phyloP scores from a whole-genome alignment of 768 basidiomycete genomes.

The Boletellus sp. region DNA sequence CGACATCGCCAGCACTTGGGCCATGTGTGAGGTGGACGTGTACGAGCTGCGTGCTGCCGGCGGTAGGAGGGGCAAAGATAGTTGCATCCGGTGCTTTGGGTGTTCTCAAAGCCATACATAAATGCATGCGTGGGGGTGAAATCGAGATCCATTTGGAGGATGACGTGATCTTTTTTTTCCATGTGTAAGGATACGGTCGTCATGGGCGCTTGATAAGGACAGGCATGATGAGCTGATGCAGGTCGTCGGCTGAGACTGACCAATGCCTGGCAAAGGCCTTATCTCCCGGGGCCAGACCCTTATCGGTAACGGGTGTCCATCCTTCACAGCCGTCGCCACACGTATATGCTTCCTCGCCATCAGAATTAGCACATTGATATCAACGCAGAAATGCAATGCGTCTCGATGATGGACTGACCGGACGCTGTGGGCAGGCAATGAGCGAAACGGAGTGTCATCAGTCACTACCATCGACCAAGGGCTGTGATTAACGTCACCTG shows the following conservation, averaged over 20 bases:
- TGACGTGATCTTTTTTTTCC: neutral
- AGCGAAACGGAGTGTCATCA: too few relatives aligned
- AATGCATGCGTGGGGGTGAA: slow-evolving; percentile 11
- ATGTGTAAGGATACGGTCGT: too few relatives aligned
- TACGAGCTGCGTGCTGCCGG: neutral
- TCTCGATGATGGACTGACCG: too few relatives aligned
- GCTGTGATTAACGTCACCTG: too few relatives aligned
- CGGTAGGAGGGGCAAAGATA: neutral
- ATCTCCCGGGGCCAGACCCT: slow-evolving; percentile 11
- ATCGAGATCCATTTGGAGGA: neutral
- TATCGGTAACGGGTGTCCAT: slow-evolving; percentile 4
- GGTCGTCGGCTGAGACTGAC: neutral
- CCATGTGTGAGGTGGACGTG: slow-evolving; percentile 5
- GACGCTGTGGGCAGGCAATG: too few relatives aligned
- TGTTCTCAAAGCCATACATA: slow-evolving; percentile 8
- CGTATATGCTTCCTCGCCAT: neutral
- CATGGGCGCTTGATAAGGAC: slow-evolving; percentile 15
- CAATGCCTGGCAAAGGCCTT: slow-evolving; percentile 14
- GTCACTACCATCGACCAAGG: too few relatives aligned
- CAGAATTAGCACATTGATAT: neutral
- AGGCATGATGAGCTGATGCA: slow-evolving; percentile 4
- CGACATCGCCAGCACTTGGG: slow-evolving; percentile 4
- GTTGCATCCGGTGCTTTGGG: neutral
- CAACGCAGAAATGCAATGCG: too few relatives aligned
- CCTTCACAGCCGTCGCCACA: neutral